Evolutionary conservation across 495 filamentous ascomycete genomes (phyloP).

Genomic region (Aspergillus sclerotioniger): DNA sequence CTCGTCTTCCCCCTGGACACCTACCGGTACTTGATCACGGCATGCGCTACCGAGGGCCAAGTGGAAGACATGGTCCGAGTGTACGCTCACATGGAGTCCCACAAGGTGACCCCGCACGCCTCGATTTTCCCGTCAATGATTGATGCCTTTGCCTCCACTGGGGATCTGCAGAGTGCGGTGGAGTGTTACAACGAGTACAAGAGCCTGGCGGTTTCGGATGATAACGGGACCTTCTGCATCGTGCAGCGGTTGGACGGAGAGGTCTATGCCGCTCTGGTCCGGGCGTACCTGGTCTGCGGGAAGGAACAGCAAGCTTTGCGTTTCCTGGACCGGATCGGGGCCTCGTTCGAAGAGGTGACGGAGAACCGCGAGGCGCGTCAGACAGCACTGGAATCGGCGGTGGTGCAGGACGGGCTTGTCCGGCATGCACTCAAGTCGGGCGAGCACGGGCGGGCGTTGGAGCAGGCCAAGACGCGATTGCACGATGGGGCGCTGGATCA

Average conservation of each 20-base stretch:
- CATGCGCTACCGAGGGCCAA: conserved; percentile 75
- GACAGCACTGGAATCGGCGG: conserved; percentile 61
- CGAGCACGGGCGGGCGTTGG: conserved; percentile 64
- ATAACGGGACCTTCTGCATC: conserved; percentile 68
- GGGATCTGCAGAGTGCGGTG: conserved; percentile 83
- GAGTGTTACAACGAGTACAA: conserved; percentile 96
- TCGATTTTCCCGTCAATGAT: conserved; percentile 91
- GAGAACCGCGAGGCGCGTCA: conserved; percentile 49
- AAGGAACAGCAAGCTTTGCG: conserved; percentile 73
- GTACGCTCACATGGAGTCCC: conserved; percentile 84
- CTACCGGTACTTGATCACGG: conserved; percentile 77
- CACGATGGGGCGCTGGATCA: conserved; percentile 46
- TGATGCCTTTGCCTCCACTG: conserved; percentile 74
- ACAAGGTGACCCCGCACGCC: conserved; percentile 66
- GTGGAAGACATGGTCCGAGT: conserved; percentile 85
- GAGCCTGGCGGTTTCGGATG: conserved; percentile 72
- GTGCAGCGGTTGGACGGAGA: conserved; percentile 73
- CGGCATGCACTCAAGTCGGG: conserved; percentile 63
- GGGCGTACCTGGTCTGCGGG: conserved; percentile 77
- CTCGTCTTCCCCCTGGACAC: conserved; percentile 66
- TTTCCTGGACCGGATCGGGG: conserved; percentile 76
- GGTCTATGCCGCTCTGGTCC: conserved; percentile 85
- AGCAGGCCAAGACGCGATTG: conserved; percentile 56
- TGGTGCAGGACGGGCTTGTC: conserved; percentile 72
- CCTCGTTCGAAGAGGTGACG: conserved; percentile 56